A percentile compares a stretch with the other conserved stretches of the same genome.
Evolutionary conservation across 208 protist species (phyloP).

Genomic region (Acanthamoeba sp.): DNA sequence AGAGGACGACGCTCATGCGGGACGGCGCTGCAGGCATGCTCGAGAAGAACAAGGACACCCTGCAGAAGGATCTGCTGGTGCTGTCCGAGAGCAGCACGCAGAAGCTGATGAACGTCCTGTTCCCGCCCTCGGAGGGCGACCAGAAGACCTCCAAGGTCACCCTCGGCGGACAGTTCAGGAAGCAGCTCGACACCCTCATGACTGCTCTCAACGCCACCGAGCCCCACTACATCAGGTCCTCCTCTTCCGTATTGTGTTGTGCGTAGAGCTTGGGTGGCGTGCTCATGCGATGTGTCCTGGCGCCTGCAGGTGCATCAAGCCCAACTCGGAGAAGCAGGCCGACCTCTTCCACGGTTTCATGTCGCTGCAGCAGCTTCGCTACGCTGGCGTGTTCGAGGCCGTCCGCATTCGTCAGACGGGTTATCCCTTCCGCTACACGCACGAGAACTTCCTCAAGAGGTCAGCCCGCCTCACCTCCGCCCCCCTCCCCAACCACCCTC

Average conservation of each 20-base stretch:
- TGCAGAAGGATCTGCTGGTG: constrained; percentile 38
- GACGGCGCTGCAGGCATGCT: neutral
- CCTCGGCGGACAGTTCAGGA: constrained; percentile 64
- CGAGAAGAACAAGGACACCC: constrained; percentile 28
- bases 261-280: neutral
- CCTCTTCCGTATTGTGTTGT: neutral
- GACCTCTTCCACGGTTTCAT: constrained; percentile 70
- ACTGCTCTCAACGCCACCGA: constrained; percentile 70
- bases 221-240: constrained; percentile 72
- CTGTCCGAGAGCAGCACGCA: constrained; percentile 42
- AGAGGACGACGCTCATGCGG: too few species aligned
- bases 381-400: constrained; percentile 73
- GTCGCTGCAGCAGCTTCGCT: constrained; percentile 66
- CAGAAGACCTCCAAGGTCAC: constrained; percentile 64
- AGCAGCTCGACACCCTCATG: constrained; percentile 68
- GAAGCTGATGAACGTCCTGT: constrained; percentile 13
- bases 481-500: too few species aligned
- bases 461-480: too few species aligned
- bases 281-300: neutral
- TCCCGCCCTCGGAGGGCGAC: constrained; percentile 31
- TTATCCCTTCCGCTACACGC: constrained; percentile 73
- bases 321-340: constrained; percentile 65
- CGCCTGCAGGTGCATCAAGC: constrained; percentile 59
- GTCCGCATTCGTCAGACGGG: constrained; percentile 74
- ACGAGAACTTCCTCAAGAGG: constrained; percentile 70